Base-by-base conservation (phyloP, 306 rosid genomes). In the Fragaria vesca region DNA sequence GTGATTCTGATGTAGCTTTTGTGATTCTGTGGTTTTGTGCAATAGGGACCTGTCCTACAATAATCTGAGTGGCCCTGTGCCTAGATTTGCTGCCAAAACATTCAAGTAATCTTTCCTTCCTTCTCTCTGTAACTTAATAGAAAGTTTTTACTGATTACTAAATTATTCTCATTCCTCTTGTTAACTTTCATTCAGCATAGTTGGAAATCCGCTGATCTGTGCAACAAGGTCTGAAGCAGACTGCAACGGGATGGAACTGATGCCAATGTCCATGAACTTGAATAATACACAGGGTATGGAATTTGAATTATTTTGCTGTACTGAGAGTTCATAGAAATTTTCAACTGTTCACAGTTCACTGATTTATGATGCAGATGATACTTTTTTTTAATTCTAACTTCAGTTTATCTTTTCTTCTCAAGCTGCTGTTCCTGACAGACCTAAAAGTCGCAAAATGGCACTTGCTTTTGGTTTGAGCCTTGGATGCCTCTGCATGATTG, bases 231-330 rank as follows among this genome's bases (percentile, higher is more conserved):
- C 91, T 12, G 99, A 96, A 85, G 82, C 92, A 71, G 88, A 87
- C 63, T 96, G 99, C 78, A 87, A 87, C 77, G 96, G 98, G 60
- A 83, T 85, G 66, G 85, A 90, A 78, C 79, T 89, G 69, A 88
- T 90, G 94, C 99, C 99, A 9, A 91, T 93, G 90, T 96, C 91
- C 76, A 93, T 96, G 98, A 91, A 93, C 87, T 79, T 96, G 75
- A 93, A 85, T 83, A 88, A 47, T 51, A 83, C 97, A 61, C 88
- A 83, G 76, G 77, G 99, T 96, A 84, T 38, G 81, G 61, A 78
- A n/a, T 42, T 57, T 77, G 13, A 6, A 43, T 6, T 68, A 20
- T 26, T 69, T 60, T 57, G 2, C 20, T 54, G 34, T 50, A 2
- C 72, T 4, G 16, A 10, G 48, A 70, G 8, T 74, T 80, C 66